phyloP scores from a whole-genome alignment of 768 basidiomycete genomes.

The Megacollybia marginata region DNA sequence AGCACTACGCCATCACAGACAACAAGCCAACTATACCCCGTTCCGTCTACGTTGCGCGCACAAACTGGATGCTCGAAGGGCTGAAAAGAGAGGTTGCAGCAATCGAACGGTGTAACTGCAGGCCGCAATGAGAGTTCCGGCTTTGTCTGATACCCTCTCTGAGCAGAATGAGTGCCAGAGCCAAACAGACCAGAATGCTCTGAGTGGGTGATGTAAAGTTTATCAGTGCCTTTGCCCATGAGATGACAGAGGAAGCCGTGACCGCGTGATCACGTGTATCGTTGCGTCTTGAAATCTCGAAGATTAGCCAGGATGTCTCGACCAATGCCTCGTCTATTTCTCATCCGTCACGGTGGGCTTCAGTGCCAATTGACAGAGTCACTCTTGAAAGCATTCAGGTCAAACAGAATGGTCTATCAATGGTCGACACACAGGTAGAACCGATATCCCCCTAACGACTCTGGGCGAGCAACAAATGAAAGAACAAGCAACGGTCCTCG shows the following conservation, averaged over 20 bases:
- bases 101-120: slow-evolving; percentile 70
- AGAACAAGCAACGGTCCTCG: slow-evolving; percentile 54
- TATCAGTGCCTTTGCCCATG: slow-evolving; percentile 81
- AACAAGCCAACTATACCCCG: slow-evolving; percentile 32
- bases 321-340: slow-evolving; percentile 67
- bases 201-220: slow-evolving; percentile 53
- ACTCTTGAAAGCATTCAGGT: neutral
- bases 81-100: slow-evolving; percentile 86
- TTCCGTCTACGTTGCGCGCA: slow-evolving; percentile 75
- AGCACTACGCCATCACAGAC: neutral
- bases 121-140: slow-evolving; percentile 7
- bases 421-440: slow-evolving; percentile 80
- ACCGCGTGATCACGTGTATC: too few species aligned
- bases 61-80: slow-evolving; percentile 87
- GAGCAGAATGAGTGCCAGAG: slow-evolving; percentile 45
- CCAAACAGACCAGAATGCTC: slow-evolving; percentile 55
- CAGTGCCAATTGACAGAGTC: neutral
- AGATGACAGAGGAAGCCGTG: slow-evolving; percentile 3
- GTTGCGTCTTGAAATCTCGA: too few species aligned
- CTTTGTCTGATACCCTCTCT: slow-evolving; percentile 67
- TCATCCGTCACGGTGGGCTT: slow-evolving; percentile 67
- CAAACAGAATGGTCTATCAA: slow-evolving; percentile 91
- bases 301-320: slow-evolving; percentile 21
- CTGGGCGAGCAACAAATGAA: slow-evolving; percentile 68
- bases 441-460: slow-evolving; percentile 81